Evolutionary conservation across 495 filamentous ascomycete genomes (phyloP), one percentile per base, ranked within the genome.

Genomic region (Elasticomyces elasticus): DNA sequence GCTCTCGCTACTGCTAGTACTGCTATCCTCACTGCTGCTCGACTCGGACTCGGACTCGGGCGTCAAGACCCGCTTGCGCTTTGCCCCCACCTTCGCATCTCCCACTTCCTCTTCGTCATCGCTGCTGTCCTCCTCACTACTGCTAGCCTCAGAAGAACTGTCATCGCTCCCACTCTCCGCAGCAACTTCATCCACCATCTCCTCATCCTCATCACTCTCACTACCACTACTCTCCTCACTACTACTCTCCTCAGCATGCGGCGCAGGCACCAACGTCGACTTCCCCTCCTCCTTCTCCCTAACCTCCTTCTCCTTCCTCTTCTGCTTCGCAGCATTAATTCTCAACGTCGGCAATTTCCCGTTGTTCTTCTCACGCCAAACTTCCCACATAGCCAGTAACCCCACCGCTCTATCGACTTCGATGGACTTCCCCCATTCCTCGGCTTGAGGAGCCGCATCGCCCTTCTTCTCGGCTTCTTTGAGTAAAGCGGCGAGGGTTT

Each of bases 31-130:
- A 9, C 52, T 43, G 0, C 43, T 17, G 22, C 61, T 60, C 13
- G 64, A 58, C 15, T 47, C 48, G 17, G 59, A 56, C 22, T 45
- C 55, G 20, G 57, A 60, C 0, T 22, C 17, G 13, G 61, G 49
- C 42, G 52, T 59, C 6, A 37, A 40, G 5, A 20, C 40, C n/a
- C 59, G 17, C 44, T 62, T 62, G 17, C 59, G 31, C 50, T 62
- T 62, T 25, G 13, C n/a, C 15, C 55, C 51, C 6, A 22, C 33
- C 42, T 56, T 28, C 22, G 48, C 43, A 12, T 31, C 35, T 13
- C 26, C 28, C 20, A n/a, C n/a, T n/a, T 37, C 45, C 19, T 42
- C 44, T 1, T 40, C 31, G 10, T 54, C 54, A 1, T 60, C 55
- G 13, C 30, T 41, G 31, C 42, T 43, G 35, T 55, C 52, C 3